Evolutionary conservation across 805 yeast species (phyloP).

Genomic region (Metschnikowia orientalis): DNA sequence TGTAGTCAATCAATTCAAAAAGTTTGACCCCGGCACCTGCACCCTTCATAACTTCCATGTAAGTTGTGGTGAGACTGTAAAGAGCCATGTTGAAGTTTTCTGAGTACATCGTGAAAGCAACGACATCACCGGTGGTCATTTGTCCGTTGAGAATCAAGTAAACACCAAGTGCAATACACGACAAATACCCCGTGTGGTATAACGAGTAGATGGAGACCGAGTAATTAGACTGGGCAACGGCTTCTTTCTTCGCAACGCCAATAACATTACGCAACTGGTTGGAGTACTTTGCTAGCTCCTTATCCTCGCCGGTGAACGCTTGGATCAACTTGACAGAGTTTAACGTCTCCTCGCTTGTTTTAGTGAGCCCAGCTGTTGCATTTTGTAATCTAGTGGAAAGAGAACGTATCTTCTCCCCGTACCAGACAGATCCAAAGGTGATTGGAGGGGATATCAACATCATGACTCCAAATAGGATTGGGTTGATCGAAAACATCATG

Average conservation of each 20-base stretch:
- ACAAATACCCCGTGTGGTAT: conserved; percentile 40
- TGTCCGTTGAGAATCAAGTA: conserved; percentile 39
- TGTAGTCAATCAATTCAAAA: conserved; percentile 39
- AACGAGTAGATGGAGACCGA: conserved; percentile 39
- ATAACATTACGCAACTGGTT: conserved; percentile 37
- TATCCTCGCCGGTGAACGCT: conserved; percentile 42
- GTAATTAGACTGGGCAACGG: conserved; percentile 42
- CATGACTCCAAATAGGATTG: conserved; percentile 41
- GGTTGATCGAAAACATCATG: conserved; percentile 43
- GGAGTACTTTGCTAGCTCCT: conserved; percentile 37
- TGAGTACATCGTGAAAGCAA: conserved; percentile 43
- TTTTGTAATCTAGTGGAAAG: conserved; percentile 40
- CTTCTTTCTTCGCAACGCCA: conserved; percentile 40
- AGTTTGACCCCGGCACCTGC: conserved; percentile 44
- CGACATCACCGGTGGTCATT: conserved; percentile 46
- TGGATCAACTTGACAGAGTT: conserved; percentile 41
- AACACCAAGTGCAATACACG: conserved; percentile 41
- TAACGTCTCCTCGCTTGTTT: conserved; percentile 41
- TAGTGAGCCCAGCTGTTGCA: conserved; percentile 43
- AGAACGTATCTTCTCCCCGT: conserved; percentile 41
- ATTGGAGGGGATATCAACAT: conserved; percentile 43
- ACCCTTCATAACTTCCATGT: conserved; percentile 45
- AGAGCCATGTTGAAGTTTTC: conserved; percentile 43
- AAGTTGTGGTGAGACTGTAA: conserved; percentile 42
- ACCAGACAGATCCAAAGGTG: conserved; percentile 42